Percentiles rank a stretch among this genome's conserved stretches.
These are phyloP conservation scores for Aegilops tauschii DNA, from an alignment of 176 grass and related monocot genomes.

Conservation along the genomic window DNA sequence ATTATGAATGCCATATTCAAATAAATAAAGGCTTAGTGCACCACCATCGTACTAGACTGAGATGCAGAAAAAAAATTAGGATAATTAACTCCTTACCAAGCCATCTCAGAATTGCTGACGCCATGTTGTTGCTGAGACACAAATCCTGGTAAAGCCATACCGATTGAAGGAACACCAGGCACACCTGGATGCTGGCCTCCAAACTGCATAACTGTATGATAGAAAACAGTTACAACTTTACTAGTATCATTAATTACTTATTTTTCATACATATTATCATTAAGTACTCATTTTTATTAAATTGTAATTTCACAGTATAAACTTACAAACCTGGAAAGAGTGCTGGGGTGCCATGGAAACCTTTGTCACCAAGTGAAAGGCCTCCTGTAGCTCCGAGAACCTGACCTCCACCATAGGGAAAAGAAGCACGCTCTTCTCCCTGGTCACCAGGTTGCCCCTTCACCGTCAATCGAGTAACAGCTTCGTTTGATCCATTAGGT, in stretches of 20 bases:
- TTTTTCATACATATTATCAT: not conserved
- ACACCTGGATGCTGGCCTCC: conserved; percentile 64
- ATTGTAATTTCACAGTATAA: conserved; percentile 4
- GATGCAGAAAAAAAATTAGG: conserved; percentile 5
- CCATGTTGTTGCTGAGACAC: conserved; percentile 84
- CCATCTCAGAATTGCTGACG: conserved; percentile 75
- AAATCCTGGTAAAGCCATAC: conserved; percentile 92
- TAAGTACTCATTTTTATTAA: conserved; percentile 20
- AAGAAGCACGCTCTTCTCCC: conserved; percentile 40
- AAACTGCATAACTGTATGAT: conserved; percentile 82
- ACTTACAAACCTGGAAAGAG: conserved; percentile 78
- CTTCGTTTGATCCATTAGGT: conserved; percentile 47
- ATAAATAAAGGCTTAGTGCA: conserved; percentile 15
- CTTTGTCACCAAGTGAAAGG: conserved; percentile 72
- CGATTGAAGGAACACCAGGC: conserved; percentile 71
- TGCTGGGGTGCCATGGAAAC: conserved; percentile 76
- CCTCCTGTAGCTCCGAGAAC: conserved; percentile 59
- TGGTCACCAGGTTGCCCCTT: conserved; percentile 46
- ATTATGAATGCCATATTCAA: conserved; percentile 13
- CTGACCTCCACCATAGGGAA: conserved; percentile 50
- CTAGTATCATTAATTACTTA: not conserved
- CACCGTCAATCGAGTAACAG: conserved; percentile 21
- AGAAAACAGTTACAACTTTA: not conserved
- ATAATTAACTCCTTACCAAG: conserved; percentile 62
- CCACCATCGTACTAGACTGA: not conserved